These are phyloP conservation scores for Coemansia sp. DNA, from an alignment of 192 early-diverging fungal genomes.

Conservation along the genomic window DNA sequence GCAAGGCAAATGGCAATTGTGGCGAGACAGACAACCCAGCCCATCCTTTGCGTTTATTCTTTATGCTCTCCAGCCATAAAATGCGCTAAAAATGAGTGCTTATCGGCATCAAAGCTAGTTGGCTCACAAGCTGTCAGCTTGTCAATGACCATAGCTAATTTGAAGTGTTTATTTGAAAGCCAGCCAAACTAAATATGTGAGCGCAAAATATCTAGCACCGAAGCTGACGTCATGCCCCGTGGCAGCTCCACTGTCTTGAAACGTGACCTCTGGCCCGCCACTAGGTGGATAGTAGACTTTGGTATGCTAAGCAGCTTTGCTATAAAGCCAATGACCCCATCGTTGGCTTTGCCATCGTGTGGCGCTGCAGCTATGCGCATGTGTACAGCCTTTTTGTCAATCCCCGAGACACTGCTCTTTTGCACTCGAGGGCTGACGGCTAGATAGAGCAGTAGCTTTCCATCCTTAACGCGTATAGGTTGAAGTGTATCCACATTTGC, in stretches of 20 bases:
- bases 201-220: slow-evolving; percentile 1
- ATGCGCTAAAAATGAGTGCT: not conserved
- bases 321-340: slow-evolving; percentile 22
- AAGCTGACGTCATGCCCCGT: not conserved
- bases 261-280: slow-evolving; percentile 9
- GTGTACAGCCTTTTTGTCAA: slow-evolving; percentile 8
- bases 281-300: slow-evolving; percentile 6
- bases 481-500: not conserved
- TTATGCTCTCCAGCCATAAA: not conserved
- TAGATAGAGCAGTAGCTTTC: slow-evolving; percentile 1
- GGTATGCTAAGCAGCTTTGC: slow-evolving; percentile 17
- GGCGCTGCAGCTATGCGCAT: slow-evolving; percentile 33
- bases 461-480: not conserved
- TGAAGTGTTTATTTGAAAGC: not conserved
- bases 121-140: not conserved
- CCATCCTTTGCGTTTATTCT: not conserved
- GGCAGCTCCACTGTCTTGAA: slow-evolving; percentile 15
- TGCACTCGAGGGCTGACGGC: slow-evolving; percentile 15
- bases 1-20: slow-evolving; percentile 9
- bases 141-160: not conserved
- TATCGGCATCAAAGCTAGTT: not conserved
- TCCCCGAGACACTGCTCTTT: not conserved
- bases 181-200: not conserved
- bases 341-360: slow-evolving; percentile 31
- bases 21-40: not conserved